These are phyloP conservation scores for Hansenula lynferdii DNA, from an alignment of 1,139 yeast genomes.

Conservation along the genomic window DNA sequence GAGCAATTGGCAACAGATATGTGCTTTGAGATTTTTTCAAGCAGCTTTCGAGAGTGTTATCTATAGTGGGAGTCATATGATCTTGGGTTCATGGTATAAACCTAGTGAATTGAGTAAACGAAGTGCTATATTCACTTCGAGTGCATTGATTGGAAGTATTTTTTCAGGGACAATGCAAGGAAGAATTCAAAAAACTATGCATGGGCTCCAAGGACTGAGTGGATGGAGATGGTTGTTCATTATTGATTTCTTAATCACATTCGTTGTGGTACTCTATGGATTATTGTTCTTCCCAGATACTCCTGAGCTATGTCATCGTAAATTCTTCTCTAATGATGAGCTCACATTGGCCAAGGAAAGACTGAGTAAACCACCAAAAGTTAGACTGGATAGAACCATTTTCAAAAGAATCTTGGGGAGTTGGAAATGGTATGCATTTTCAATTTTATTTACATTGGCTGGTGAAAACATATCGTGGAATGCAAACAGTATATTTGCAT, in stretches of 20 bases:
- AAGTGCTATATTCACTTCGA: conserved; percentile 23
- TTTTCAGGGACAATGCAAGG: conserved; percentile 34
- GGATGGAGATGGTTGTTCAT: conserved; percentile 59
- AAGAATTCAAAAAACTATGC: conserved; percentile 22
- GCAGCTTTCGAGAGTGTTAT: conserved; percentile 4
- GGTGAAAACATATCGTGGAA: conserved; percentile 28
- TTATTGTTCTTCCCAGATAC: conserved; percentile 60
- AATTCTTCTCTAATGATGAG: conserved; percentile 8
- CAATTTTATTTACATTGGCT: conserved; percentile 17
- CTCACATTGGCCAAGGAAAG: conserved; percentile 26
- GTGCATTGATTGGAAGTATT: conserved; percentile 28
- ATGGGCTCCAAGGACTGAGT: conserved; percentile 26
- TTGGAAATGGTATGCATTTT: conserved; percentile 23
- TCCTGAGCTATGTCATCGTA: conserved; percentile 30
- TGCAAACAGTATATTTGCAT: conserved; percentile 20
- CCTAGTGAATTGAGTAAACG: conserved; percentile 22
- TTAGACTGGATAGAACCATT: conserved; percentile 4
- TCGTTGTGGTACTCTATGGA: conserved; percentile 50
- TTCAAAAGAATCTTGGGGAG: conserved; percentile 10
- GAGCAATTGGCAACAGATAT: conserved; percentile 38
- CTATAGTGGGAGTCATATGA: conserved; percentile 19
- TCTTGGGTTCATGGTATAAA: conserved; percentile 27
- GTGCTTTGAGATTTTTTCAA: conserved; percentile 23
- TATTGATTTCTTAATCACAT: conserved; percentile 60
- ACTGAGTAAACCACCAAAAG: conserved; percentile 4